Evolutionary conservation across 2,329 filamentous ascomycete genomes (phyloP).

Genomic region (Cordyceps sp.): DNA sequence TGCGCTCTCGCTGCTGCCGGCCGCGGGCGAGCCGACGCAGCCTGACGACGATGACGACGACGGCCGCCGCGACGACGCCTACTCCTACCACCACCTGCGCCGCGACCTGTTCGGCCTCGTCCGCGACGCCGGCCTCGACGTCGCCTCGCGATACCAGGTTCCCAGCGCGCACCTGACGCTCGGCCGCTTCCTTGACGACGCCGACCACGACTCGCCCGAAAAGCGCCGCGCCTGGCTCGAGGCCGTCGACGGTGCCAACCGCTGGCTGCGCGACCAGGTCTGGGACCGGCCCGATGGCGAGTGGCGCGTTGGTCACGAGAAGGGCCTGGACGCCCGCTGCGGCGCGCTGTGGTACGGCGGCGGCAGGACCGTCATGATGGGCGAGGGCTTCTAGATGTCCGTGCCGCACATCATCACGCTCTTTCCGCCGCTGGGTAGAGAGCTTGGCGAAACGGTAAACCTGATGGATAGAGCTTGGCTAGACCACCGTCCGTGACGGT

Average conservation of each 20-base stretch:
- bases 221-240: constrained; percentile 49
- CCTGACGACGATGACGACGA: constrained; percentile 17
- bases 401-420: not conserved
- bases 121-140: constrained; percentile 42
- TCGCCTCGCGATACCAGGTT: constrained; percentile 71
- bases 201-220: constrained; percentile 42
- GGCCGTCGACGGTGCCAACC: constrained; percentile 61
- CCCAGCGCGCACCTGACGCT: constrained; percentile 84
- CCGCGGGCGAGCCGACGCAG: constrained; percentile 39
- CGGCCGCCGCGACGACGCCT: constrained; percentile 39
- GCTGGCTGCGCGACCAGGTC: constrained; percentile 51
- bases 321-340: constrained; percentile 57
- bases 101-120: constrained; percentile 55
- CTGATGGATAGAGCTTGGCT: too few species aligned
- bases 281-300: constrained; percentile 51
- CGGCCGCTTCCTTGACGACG: constrained; percentile 56
- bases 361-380: constrained; percentile 50
- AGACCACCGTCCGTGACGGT: too few species aligned
- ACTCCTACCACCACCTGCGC: constrained; percentile 83
- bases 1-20: constrained; percentile 75
- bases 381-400: constrained; percentile 38
- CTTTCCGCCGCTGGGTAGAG: constrained; percentile 1
- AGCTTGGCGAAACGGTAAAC: too few species aligned
- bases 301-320: constrained; percentile 80
- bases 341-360: constrained; percentile 80